Evolutionary conservation across 2,329 filamentous ascomycete species (phyloP), one percentile per base, ranked within the genome.

Genomic region (Daldinia sp.): DNA sequence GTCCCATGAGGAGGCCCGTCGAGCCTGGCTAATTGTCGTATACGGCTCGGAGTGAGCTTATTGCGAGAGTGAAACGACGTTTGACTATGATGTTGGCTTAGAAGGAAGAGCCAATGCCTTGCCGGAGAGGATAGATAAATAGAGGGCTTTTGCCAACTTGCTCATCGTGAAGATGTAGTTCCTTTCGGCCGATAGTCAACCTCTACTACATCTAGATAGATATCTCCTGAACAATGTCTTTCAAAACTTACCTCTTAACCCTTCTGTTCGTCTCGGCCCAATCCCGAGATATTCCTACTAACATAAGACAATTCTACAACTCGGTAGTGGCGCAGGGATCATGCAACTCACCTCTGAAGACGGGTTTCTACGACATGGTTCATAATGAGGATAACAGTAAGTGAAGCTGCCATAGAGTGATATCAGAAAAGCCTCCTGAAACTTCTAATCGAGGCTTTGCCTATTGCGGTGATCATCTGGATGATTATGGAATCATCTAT

Each of bases 401-500:
- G 46, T 51, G 33, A 4, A 26, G 12, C 13, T 12, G 20, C 15
- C 23, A n/a, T 15, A 51, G 46, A 42, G 6, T 2, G 33, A 42
- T 28, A 33, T 5, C 15, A 1, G 4, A 18, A 18, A 15, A 2
- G 28, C 12, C 26, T n/a, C 6, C 26, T 51, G 26, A 33, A 26
- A 50, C 6, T 26, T 6, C 2, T 18, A 9, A 30, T 33, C 15
- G 10, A 51, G 26, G 28, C 28, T 51, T 51, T 10, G 4, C 26
- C 46, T 51, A 51, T 51, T 51, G 46, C 15, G 46, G 46, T 18
- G 46, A 51, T 18, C 46, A 51, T 33, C 3, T 51, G 12, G 3
- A 12, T 6, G 46, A 51, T 33, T 33, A 51, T 15, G 46, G 46
- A 15, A 33, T 33, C 28, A 77, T 89, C 65, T 88, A 84, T 76